A percentile compares a stretch with the other conserved stretches of the same genome.
Evolutionary conservation across 225 moss, liverwort and hornwort species (phyloP).

Genomic region (Pleurozium schreberi): DNA sequence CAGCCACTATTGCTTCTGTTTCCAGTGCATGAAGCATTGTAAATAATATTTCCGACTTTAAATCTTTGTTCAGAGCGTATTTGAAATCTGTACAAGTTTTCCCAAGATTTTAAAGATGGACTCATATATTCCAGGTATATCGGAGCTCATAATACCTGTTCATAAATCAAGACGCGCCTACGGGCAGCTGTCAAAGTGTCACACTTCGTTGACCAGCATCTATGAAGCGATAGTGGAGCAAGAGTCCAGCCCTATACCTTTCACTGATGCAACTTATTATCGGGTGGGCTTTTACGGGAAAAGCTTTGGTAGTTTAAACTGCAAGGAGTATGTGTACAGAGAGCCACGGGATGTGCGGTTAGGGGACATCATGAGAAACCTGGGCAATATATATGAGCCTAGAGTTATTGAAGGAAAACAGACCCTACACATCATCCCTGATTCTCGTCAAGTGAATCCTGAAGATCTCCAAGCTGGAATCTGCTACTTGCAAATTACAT

Average conservation of each 20-base stretch:
- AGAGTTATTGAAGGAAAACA: constrained; percentile 62
- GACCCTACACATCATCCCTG: constrained; percentile 83
- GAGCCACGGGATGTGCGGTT: constrained; percentile 95
- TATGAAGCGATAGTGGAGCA: constrained; percentile 92
- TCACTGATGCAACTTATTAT: constrained; percentile 94
- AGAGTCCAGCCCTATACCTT: constrained; percentile 89
- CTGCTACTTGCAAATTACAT: constrained; percentile 95
- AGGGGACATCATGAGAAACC: constrained; percentile 90
- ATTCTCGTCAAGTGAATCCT: constrained; percentile 87
- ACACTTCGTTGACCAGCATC: constrained; percentile 79
- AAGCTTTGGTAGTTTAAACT: constrained; percentile 71
- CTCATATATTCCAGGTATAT: constrained; percentile 31
- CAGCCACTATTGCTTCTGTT: background rate
- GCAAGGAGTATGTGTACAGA: constrained; percentile 93
- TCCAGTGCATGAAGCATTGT: background rate
- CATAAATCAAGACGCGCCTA: constrained; percentile 90
- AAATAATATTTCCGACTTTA: background rate
- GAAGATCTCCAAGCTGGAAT: constrained; percentile 84
- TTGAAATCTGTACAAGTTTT: background rate
- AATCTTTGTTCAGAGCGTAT: background rate
- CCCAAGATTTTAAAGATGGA: background rate
- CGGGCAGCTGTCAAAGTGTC: constrained; percentile 79
- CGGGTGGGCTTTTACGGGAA: constrained; percentile 95
- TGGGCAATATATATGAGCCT: constrained; percentile 82
- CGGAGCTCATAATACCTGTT: constrained; percentile 94